Percentiles rank a stretch among this genome's conserved stretches.
Conservation (phyloP, 179 eudicot genomes). For the Spergularia azorica region DNA sequence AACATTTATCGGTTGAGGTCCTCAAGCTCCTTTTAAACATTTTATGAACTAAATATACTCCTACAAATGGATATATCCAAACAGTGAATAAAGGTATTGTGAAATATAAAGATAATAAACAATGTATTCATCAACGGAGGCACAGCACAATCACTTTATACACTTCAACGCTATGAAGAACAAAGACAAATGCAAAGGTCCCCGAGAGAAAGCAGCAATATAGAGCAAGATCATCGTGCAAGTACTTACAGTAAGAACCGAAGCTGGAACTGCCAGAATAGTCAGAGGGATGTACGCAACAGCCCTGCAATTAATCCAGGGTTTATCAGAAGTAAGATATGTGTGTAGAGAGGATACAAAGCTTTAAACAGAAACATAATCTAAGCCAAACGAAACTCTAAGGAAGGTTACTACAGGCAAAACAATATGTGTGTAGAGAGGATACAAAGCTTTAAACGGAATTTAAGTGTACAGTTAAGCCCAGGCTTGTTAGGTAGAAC, state of each 20-base stretch:
- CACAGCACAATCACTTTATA: too few relatives aligned
- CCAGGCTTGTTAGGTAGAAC: neutral
- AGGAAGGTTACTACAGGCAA: neutral
- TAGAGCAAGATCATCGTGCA: neutral
- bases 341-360: too few relatives aligned
- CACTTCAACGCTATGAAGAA: neutral
- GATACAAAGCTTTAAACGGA: neutral
- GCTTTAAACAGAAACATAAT: neutral
- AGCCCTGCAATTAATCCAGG: slow-evolving; percentile 54
- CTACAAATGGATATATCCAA: neutral
- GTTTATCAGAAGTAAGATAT: slow-evolving; percentile 2
- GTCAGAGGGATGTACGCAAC: slow-evolving; percentile 85
- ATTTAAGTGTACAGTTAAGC: neutral
- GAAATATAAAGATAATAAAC: too few relatives aligned
- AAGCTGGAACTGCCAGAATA: slow-evolving; percentile 88
- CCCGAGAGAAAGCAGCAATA: slow-evolving; percentile 7
- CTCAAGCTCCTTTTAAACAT: neutral
- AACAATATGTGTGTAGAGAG: neutral
- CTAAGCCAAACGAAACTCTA: neutral
- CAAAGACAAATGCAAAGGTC: neutral
- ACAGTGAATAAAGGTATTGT: neutral
- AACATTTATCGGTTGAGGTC: neutral
- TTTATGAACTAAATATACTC: neutral
- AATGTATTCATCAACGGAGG: too few relatives aligned
- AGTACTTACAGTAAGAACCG: slow-evolving; percentile 75